Evolutionary conservation across 805 yeast species (phyloP), one percentile per base, ranked within the genome.

Genomic region (Ogataea philodendri): DNA sequence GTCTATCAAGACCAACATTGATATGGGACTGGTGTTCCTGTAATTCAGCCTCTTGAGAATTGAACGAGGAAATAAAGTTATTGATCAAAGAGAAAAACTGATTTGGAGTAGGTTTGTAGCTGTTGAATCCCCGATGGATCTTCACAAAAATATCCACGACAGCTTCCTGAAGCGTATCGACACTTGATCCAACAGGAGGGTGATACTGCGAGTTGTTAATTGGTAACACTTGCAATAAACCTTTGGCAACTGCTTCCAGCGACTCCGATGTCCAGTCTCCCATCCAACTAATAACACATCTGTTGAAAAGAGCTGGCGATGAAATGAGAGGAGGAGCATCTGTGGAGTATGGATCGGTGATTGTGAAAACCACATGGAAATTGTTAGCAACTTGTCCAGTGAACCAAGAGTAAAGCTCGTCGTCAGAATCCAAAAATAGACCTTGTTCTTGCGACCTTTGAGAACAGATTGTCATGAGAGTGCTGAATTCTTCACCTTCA

Each of bases 211-310:
- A 63, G 32, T 63, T 54, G 37, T 79, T 82, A 10, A 83, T 54
- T 1, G 90, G 84, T 8, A 78, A 25, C 3, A 30, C 10, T 10
- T 29, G 26, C 50, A 24, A 51, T 37, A 23, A 11, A n/a, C 49
- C 41, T 1, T 22, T 9, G 3, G 81, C 75, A 21, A 87, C 75
- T 32, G 76, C 74, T 5, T 43, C 35, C 31, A 81, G 55, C 0
- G 87, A 62, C 0, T 51, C 41, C 3, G 46, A 40, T 0, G 81
- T 67, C 96, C 97, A 89, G 35, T 77, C 77, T 4, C 95, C 95
- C 81, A 87, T 78, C 88, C 90, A 85, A 51, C 81, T 76, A 23
- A 90, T 60, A 2, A 86, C 94, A 65, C 97, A 89, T 52, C 97
- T 66, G 52, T 89, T 89, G 60, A 86, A 81, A 21, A 89, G 62